Evolutionary conservation across 768 basidiomycete species (phyloP).

Genomic region (Galerina sulciceps): DNA sequence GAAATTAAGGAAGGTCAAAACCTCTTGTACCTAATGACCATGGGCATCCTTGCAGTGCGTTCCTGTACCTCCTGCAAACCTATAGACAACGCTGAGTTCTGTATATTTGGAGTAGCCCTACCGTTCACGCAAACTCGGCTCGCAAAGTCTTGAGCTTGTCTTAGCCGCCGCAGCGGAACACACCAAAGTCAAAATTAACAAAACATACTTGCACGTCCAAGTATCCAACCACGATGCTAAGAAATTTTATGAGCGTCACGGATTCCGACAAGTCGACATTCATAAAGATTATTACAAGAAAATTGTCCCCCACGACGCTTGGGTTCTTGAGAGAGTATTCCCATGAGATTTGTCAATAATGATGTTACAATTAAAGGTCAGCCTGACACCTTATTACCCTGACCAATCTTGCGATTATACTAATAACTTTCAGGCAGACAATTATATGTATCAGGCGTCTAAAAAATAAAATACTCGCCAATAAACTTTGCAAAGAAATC

Average conservation of each 20-base stretch:
- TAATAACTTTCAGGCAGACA: slow-evolving; percentile 15
- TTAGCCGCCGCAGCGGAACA: slow-evolving; percentile 64
- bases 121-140: slow-evolving; percentile 77
- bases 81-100: slow-evolving; percentile 4
- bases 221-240: slow-evolving; percentile 79
- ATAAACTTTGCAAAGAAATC: neutral
- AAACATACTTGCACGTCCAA: slow-evolving; percentile 87
- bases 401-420: slow-evolving; percentile 9
- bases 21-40: slow-evolving; percentile 85
- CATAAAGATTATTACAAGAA: slow-evolving; percentile 89
- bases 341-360: slow-evolving; percentile 21
- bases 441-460: slow-evolving; percentile 24
- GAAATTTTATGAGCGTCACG: slow-evolving; percentile 83
- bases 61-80: neutral
- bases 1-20: slow-evolving; percentile 65
- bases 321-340: slow-evolving; percentile 77
- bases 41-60: slow-evolving; percentile 84
- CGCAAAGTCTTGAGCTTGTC: slow-evolving; percentile 70
- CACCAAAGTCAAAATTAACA: slow-evolving; percentile 63
- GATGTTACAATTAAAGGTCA: slow-evolving; percentile 23
- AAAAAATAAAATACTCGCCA: slow-evolving; percentile 18
- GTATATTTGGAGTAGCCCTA: slow-evolving; percentile 64
- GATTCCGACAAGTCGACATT: slow-evolving; percentile 69
- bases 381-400: slow-evolving; percentile 11
- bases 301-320: slow-evolving; percentile 82